Conservation (phyloP, 2,329 filamentous ascomycete genomes). For the Fulvia fulva region DNA sequence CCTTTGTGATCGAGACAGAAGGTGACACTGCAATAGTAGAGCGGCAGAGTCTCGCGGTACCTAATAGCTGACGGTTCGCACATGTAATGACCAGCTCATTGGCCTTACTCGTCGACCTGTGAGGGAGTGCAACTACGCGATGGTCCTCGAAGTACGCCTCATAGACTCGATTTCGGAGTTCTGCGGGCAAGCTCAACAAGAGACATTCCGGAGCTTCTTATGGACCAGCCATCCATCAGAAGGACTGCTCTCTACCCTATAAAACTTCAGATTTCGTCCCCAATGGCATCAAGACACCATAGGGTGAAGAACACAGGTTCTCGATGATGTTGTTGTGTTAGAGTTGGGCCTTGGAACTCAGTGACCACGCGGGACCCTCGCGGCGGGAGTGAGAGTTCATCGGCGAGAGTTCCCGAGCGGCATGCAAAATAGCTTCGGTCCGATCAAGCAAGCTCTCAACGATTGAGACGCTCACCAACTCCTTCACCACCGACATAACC, state of each 20-base stretch:
- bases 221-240: neutral
- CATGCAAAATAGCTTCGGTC: neutral
- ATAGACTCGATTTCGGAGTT: neutral
- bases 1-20: conserved; percentile 1
- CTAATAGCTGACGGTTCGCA: neutral
- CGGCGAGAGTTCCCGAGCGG: neutral
- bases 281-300: neutral
- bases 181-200: conserved; percentile 1
- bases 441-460: conserved; percentile 1
- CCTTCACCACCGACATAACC: conserved; percentile 2
- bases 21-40: conserved; percentile 2
- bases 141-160: neutral
- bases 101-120: neutral
- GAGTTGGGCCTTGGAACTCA: conserved; percentile 4
- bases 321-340: neutral
- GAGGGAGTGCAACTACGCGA: neutral
- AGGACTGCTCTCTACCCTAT: neutral
- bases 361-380: neutral
- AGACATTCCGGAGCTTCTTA: neutral
- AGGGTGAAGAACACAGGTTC: neutral
- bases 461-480: conserved; percentile 1
- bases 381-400: neutral
- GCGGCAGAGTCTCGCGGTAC: neutral
- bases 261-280: neutral
- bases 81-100: neutral